Percentiles rank a stretch among this genome's conserved stretches.
Conservation (phyloP, 805 yeast species). For the Monosporozyma aquatica region DNA sequence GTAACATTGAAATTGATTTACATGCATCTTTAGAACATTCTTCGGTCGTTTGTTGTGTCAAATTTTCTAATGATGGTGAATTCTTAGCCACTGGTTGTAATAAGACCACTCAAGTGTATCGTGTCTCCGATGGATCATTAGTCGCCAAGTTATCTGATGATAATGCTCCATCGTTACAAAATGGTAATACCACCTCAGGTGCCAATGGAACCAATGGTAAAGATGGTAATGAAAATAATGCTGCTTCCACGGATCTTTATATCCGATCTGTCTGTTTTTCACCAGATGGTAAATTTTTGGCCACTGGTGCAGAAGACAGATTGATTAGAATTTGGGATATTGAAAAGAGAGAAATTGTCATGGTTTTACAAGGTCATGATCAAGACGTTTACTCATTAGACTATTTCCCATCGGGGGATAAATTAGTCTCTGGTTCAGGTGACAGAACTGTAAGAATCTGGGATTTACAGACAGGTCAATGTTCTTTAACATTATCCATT, state of each 20-base stretch:
- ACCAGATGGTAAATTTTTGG: constrained; percentile 87
- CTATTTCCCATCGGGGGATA: constrained; percentile 89
- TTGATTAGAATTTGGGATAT: constrained; percentile 94
- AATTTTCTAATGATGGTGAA: constrained; percentile 86
- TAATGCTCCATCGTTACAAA: constrained; percentile 14
- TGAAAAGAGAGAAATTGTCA: constrained; percentile 72
- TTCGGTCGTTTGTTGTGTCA: constrained; percentile 93
- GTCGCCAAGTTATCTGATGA: constrained; percentile 84
- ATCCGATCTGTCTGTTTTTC: constrained; percentile 94
- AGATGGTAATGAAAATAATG: constrained; percentile 18
- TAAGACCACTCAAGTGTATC: constrained; percentile 88
- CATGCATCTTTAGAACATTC: constrained; percentile 87
- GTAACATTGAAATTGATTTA: constrained; percentile 71
- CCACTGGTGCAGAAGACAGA: constrained; percentile 89
- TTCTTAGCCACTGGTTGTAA: constrained; percentile 97
- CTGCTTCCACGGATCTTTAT: constrained; percentile 58
- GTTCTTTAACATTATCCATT: constrained; percentile 80
- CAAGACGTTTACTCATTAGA: constrained; percentile 95
- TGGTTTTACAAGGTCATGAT: constrained; percentile 87
- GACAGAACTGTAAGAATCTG: constrained; percentile 94
- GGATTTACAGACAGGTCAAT: constrained; percentile 84
- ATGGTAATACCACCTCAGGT: constrained; percentile 1
- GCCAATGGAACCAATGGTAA: constrained; percentile 1
- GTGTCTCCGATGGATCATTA: constrained; percentile 83
- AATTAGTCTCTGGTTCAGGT: constrained; percentile 90